Evolutionary conservation across 1,284 basidiomycete species (phyloP).

Genomic region (Mycena sp.): DNA sequence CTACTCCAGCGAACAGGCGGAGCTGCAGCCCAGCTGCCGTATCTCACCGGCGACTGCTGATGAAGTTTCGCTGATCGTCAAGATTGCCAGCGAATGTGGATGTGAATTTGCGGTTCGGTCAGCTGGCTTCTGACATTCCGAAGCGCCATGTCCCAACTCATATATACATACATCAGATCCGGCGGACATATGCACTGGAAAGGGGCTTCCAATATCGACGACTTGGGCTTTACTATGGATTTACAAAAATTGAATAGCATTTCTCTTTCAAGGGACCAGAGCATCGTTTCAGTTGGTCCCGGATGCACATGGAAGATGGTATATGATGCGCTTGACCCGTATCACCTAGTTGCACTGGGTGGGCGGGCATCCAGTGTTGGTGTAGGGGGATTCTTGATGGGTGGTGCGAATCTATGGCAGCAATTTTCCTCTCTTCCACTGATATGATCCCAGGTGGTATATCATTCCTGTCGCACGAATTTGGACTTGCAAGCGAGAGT

Average conservation of each 20-base stretch:
- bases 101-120: not conserved
- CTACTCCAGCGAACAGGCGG: not conserved
- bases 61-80: not conserved
- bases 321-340: slow-evolving; percentile 24
- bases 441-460: too few relatives aligned
- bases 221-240: slow-evolving; percentile 31
- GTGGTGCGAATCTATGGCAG: too few relatives aligned
- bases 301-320: slow-evolving; percentile 32
- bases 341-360: slow-evolving; percentile 11
- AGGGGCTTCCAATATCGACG: slow-evolving; percentile 31
- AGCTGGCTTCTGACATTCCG: not conserved
- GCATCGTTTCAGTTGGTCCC: slow-evolving; percentile 24
- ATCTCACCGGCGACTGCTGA: not conserved
- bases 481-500: too few relatives aligned
- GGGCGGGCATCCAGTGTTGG: slow-evolving; percentile 4
- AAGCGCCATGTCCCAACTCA: not conserved
- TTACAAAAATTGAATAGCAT: slow-evolving; percentile 20
- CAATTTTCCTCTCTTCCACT: too few relatives aligned
- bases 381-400: too few relatives aligned
- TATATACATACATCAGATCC: not conserved
- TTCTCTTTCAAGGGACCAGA: slow-evolving; percentile 22
- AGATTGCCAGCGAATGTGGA: not conserved
- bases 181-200: slow-evolving; percentile 32
- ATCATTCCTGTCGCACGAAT: too few relatives aligned
- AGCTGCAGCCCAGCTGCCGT: not conserved